A percentile compares a stretch with the other conserved stretches of the same genome.
Evolutionary conservation across 257 asterid species (phyloP).

Genomic region (Penstemon barbatus): DNA sequence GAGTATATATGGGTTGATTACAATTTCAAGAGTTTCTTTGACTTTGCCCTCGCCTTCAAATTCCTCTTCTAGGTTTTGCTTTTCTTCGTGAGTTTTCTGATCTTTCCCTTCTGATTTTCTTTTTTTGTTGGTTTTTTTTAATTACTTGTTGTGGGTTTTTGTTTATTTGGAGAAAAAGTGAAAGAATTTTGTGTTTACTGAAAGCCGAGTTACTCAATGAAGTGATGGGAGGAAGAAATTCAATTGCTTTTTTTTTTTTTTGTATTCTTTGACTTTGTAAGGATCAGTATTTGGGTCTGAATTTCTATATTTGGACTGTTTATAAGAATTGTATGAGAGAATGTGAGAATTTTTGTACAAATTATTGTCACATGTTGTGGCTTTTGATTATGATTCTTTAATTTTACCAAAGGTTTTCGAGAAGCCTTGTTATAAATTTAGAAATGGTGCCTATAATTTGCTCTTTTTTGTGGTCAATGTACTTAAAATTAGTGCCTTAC

Average conservation of each 20-base stretch:
- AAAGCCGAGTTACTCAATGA: not conserved
- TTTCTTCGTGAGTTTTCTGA: constrained; percentile 45
- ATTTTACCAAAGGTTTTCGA: not conserved
- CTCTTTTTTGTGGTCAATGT: constrained; percentile 11
- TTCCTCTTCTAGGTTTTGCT: constrained; percentile 37
- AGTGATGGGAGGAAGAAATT: constrained; percentile 22
- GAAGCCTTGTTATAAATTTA: not conserved
- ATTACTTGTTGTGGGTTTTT: constrained; percentile 7
- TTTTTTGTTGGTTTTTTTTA: not conserved
- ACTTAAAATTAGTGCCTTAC: constrained; percentile 23
- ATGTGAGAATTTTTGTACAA: not conserved
- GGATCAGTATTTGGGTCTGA: constrained; percentile 25
- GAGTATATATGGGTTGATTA: constrained; percentile 35
- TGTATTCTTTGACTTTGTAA: constrained; percentile 6
- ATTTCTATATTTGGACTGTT: constrained; percentile 21
- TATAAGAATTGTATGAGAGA: constrained; percentile 14
- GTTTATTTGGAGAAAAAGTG: not conserved
- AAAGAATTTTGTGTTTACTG: constrained; percentile 22
- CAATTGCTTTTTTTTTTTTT: not conserved
- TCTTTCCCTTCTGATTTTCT: not conserved
- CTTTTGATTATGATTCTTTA: constrained; percentile 1
- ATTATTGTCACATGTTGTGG: constrained; percentile 9
- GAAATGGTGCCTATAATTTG: constrained; percentile 4
- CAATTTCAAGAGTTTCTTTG: constrained; percentile 13
- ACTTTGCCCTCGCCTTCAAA: constrained; percentile 20